A percentile compares a stretch with the other conserved stretches of the same genome.
These are phyloP conservation scores for Arachis stenosperma DNA, from an alignment of 306 rosid species.

Conservation along the genomic window DNA sequence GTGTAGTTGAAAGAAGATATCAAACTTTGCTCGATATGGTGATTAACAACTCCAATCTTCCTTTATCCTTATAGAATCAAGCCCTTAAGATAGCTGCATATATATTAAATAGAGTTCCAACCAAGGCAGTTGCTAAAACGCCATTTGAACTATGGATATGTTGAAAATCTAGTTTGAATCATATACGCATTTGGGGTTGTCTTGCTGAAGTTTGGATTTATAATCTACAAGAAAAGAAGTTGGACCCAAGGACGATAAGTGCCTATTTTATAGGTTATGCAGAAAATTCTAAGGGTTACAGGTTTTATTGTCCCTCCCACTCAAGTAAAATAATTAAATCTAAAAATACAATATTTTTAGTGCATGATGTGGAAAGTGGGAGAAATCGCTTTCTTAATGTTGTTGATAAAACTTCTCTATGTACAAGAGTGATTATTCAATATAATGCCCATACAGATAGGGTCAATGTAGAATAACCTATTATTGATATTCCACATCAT, in stretches of 20 bases:
- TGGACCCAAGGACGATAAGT: background rate
- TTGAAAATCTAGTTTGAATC: background rate
- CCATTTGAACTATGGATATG: too few relatives aligned
- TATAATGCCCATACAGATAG: background rate
- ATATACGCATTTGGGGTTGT: background rate
- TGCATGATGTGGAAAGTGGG: too few relatives aligned
- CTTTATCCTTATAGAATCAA: too few relatives aligned
- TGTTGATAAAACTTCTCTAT: background rate
- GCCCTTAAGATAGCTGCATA: too few relatives aligned
- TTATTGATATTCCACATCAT: background rate
- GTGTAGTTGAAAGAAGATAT: too few relatives aligned
- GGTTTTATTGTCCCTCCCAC: background rate
- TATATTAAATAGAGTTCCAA: too few relatives aligned
- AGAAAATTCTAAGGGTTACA: background rate
- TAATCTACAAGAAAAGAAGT: background rate
- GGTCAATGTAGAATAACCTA: background rate
- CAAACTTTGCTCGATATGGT: too few relatives aligned
- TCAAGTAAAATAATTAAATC: background rate
- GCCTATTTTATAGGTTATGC: background rate
- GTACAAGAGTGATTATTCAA: background rate
- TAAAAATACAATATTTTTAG: background rate
- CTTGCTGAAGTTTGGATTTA: background rate
- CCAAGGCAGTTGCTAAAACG: too few relatives aligned
- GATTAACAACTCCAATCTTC: too few relatives aligned
- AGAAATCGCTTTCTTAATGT: background rate